Percentiles rank a stretch among this genome's conserved stretches.
Conservation (phyloP, 2,329 filamentous ascomycete species). For the Coniochaeta pulveracea region DNA sequence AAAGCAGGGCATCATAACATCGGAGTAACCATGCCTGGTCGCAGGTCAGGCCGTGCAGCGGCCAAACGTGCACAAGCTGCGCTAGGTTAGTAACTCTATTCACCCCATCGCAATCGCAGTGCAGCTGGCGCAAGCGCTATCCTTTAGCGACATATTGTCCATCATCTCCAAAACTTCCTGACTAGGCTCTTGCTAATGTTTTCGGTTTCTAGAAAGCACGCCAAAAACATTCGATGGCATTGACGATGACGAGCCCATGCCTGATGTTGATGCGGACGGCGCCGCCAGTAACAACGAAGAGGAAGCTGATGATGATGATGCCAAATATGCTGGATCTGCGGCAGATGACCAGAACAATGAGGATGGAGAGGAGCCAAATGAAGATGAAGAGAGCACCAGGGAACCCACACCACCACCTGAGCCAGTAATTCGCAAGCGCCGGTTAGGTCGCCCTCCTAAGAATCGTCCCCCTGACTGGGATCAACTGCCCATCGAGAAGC, state of each 20-base stretch:
- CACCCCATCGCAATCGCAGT: no score
- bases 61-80: slow-evolving; percentile 30
- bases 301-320: slow-evolving; percentile 33
- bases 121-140: no score
- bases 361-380: slow-evolving; percentile 20
- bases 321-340: slow-evolving; percentile 28
- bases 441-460: slow-evolving; percentile 78
- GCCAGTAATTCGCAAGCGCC: slow-evolving; percentile 59
- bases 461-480: slow-evolving; percentile 75
- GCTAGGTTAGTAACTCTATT: slow-evolving; percentile 23
- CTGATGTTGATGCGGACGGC: slow-evolving; percentile 25
- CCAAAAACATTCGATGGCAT: slow-evolving; percentile 29
- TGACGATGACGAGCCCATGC: slow-evolving; percentile 33
- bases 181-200: no score
- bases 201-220: slow-evolving; percentile 31
- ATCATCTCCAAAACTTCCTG: no score
- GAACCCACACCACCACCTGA: slow-evolving; percentile 45
- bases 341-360: slow-evolving; percentile 22
- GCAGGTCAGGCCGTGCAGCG: slow-evolving; percentile 30
- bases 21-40: slow-evolving; percentile 14
- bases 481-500: slow-evolving; percentile 39
- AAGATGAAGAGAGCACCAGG: slow-evolving; percentile 30
- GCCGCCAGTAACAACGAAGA: slow-evolving; percentile 10
- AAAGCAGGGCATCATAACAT: no score
- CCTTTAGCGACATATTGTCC: no score